Base-by-base conservation (phyloP, 345 rosid species). In the Rhizophora mangle region DNA sequence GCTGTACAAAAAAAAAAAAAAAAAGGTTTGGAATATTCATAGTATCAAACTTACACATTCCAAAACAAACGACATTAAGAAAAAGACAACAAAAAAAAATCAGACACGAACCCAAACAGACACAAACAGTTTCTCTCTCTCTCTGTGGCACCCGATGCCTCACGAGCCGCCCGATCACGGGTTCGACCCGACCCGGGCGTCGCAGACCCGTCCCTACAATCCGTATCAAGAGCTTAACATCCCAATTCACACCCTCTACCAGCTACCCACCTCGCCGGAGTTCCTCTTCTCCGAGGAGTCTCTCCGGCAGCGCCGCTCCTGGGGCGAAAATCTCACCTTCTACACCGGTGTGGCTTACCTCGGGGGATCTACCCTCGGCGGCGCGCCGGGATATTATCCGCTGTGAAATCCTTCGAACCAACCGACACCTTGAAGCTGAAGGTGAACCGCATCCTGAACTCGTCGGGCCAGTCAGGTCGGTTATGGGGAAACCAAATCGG, bases 291-390 rank as follows among this genome's bases (percentile, higher is more conserved):
- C 86, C 9, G 99, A 94, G 71, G 97, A 94, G 69, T 81, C 97
- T 47, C 24, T 82, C 63, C 84, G 74, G 78, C 92, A 88, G 54
- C 96, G 93, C 71, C 95, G 97, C 58, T 86, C 95, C 56, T 94
- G 98, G 96, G 97, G 98, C 5, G 93, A 91, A 79, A 94, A 89
- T 54, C 88, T 94, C 68, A 88, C 97, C 39, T 91, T 89, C 69
- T 94, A 94, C 76, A 91, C 99, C 64, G 97, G 98, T 5, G 68
- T 85, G 3, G 83, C 90, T 55, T 94, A 94, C 76, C 85, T 91
- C 34, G 84, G 80, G 9, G 93, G 90, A 18, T 84, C 96, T n/a
- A 36, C 85, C 32, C 71, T 76, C 63, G 96, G 96, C 1, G 96
- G 86, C 31, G 58, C 4, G 52, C 49, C 4, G 99, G 97, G 0